A percentile compares a stretch with the other conserved stretches of the same genome.
These are phyloP conservation scores for Ophiobolus disseminans DNA, from an alignment of 2,329 filamentous ascomycete species.

Conservation along the genomic window DNA sequence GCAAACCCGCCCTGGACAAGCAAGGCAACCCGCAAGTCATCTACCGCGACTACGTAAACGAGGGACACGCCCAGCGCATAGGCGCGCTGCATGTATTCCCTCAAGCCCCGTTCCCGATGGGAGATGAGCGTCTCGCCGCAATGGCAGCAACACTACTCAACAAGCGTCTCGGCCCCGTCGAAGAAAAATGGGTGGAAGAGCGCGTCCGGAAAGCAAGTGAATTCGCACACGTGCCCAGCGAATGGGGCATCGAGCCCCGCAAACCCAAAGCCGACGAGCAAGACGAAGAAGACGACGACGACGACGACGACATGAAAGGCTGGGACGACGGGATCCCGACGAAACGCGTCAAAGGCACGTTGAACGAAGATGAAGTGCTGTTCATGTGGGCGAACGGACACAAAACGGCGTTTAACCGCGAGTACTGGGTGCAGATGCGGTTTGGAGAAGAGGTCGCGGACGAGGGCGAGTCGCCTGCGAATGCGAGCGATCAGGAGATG, in stretches of 20 bases:
- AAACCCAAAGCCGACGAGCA: slow-evolving; percentile 18
- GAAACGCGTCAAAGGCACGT: slow-evolving; percentile 23
- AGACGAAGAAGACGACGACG: slow-evolving; percentile 19
- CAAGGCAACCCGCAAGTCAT: slow-evolving; percentile 10
- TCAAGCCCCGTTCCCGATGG: slow-evolving; percentile 30
- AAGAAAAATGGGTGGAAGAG: slow-evolving; percentile 41
- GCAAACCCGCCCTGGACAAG: slow-evolving; percentile 15
- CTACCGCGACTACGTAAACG: slow-evolving; percentile 11
- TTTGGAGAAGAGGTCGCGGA: slow-evolving; percentile 21
- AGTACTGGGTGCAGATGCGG: slow-evolving; percentile 14
- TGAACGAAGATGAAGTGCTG: slow-evolving; percentile 29
- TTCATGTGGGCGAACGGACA: slow-evolving; percentile 31
- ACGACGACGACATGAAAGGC: slow-evolving; percentile 10
- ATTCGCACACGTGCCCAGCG: slow-evolving; percentile 38
- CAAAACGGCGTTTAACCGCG: slow-evolving; percentile 25
- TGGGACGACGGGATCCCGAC: slow-evolving; percentile 19
- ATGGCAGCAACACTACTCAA: slow-evolving; percentile 33
- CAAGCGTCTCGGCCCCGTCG: slow-evolving; percentile 34
- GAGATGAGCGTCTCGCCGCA: slow-evolving; percentile 21
- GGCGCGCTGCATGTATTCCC: slow-evolving; percentile 34
- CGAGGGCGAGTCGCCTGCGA: no score
- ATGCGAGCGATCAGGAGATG: slow-evolving; percentile 23
- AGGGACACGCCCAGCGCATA: slow-evolving; percentile 19
- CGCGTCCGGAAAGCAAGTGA: slow-evolving; percentile 35
- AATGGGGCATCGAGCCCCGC: slow-evolving; percentile 36